Evolutionary conservation across 768 basidiomycete species (phyloP).

Genomic region (Boletus speciosus): DNA sequence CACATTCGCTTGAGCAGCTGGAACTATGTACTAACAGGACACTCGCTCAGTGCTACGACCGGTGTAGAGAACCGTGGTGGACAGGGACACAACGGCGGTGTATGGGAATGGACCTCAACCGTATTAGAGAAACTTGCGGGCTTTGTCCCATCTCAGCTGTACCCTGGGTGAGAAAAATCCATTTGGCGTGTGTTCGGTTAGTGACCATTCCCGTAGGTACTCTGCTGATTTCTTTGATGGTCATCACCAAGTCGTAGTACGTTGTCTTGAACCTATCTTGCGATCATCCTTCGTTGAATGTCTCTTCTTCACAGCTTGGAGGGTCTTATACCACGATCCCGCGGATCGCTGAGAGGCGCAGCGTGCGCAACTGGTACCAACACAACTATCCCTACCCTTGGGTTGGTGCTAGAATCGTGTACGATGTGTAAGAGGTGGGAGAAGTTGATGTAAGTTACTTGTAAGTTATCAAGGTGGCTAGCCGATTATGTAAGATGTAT

Average conservation of each 20-base stretch:
- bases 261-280: slow-evolving; percentile 29
- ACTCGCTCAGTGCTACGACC: slow-evolving; percentile 57
- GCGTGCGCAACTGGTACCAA: slow-evolving; percentile 90
- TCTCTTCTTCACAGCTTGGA: slow-evolving; percentile 58
- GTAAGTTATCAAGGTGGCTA: background rate
- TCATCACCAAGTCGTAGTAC: slow-evolving; percentile 80
- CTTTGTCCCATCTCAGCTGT: slow-evolving; percentile 69
- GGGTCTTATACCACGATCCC: slow-evolving; percentile 88
- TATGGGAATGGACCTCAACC: slow-evolving; percentile 98
- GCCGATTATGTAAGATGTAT: slow-evolving; percentile 15
- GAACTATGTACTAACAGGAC: slow-evolving; percentile 1
- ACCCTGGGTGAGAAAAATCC: slow-evolving; percentile 66
- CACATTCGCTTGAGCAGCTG: background rate
- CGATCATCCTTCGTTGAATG: background rate
- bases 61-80: slow-evolving; percentile 50
- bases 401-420: slow-evolving; percentile 70
- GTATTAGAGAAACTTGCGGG: slow-evolving; percentile 68
- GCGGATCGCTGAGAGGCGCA: slow-evolving; percentile 68
- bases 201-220: slow-evolving; percentile 43
- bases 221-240: slow-evolving; percentile 91
- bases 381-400: slow-evolving; percentile 88
- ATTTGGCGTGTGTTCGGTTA: background rate
- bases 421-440: slow-evolving; percentile 36
- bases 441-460: too few species aligned
- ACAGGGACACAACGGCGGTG: slow-evolving; percentile 85